Percentiles rank a stretch among this genome's conserved stretches.
Evolutionary conservation across 345 rosid genomes (phyloP).

Genomic region (Barbarea vulgaris): DNA sequence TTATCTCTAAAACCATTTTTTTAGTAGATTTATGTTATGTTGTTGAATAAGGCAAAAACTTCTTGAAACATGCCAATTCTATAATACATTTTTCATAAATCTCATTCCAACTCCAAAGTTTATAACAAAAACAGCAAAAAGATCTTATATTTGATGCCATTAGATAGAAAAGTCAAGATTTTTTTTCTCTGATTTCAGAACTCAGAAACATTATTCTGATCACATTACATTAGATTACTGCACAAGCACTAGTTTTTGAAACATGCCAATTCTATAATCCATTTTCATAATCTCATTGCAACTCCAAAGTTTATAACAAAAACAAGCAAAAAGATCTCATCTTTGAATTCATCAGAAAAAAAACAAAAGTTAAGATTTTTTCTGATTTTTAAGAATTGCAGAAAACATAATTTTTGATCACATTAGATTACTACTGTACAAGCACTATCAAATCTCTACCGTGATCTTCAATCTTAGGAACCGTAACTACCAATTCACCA

Average conservation of each 20-base stretch:
- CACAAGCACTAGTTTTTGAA: no score
- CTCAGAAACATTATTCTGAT: no score
- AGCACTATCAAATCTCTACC: slow-evolving; percentile 70
- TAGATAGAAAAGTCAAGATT: no score
- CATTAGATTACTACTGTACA: slow-evolving; percentile 65
- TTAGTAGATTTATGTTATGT: background rate
- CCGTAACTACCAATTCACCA: slow-evolving; percentile 83
- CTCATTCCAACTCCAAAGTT: background rate
- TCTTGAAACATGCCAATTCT: slow-evolving; percentile 7
- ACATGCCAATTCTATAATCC: background rate
- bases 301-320: background rate
- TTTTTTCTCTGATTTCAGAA: no score
- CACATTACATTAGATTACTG: no score
- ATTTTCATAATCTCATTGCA: background rate
- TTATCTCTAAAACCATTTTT: slow-evolving; percentile 28
- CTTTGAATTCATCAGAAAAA: background rate
- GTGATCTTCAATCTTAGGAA: slow-evolving; percentile 66
- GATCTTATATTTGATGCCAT: no score
- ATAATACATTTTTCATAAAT: background rate
- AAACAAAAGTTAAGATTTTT: background rate
- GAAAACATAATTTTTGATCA: background rate
- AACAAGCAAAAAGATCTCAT: background rate
- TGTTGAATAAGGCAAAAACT: slow-evolving; percentile 16
- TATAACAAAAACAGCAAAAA: no score
- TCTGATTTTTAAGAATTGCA: background rate